Conservation (phyloP, 306 rosid genomes). For the Prosopis cineraria region DNA sequence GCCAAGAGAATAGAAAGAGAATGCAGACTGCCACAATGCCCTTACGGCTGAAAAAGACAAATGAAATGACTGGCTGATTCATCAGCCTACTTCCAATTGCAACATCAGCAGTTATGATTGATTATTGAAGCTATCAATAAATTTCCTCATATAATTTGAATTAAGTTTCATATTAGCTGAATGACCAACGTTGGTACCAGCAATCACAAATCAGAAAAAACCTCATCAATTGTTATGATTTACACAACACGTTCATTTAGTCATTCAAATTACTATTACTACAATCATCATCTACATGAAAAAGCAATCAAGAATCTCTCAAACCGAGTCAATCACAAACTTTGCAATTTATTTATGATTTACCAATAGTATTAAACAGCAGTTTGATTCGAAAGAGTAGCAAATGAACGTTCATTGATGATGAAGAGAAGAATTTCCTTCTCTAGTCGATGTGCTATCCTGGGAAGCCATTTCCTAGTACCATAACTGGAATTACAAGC, state of each 20-base stretch:
- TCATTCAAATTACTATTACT: not conserved
- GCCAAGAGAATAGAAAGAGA: slow-evolving; percentile 25
- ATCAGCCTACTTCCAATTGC: slow-evolving; percentile 20
- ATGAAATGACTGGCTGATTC: slow-evolving; percentile 20
- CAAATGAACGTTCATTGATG: slow-evolving; percentile 27
- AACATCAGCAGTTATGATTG: slow-evolving; percentile 13
- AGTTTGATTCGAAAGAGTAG: not conserved
- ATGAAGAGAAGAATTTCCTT: slow-evolving; percentile 1
- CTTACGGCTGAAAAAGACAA: not conserved
- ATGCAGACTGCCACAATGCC: not conserved
- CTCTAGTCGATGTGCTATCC: slow-evolving; percentile 4
- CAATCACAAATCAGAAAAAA: not conserved
- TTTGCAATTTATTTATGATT: slow-evolving; percentile 14
- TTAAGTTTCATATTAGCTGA: not conserved
- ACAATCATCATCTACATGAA: not conserved
- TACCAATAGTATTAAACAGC: not conserved
- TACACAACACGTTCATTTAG: not conserved
- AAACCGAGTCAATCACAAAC: slow-evolving; percentile 20
- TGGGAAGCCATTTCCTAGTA: slow-evolving; percentile 30
- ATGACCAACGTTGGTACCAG: not conserved
- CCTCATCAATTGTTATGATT: not conserved
- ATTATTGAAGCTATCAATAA: slow-evolving; percentile 18
- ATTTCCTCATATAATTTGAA: not conserved
- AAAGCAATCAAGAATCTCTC: slow-evolving; percentile 25
- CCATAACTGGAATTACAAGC: slow-evolving; percentile 15